Evolutionary conservation across 768 basidiomycete genomes (phyloP).

Genomic region (Suillus sp.): DNA sequence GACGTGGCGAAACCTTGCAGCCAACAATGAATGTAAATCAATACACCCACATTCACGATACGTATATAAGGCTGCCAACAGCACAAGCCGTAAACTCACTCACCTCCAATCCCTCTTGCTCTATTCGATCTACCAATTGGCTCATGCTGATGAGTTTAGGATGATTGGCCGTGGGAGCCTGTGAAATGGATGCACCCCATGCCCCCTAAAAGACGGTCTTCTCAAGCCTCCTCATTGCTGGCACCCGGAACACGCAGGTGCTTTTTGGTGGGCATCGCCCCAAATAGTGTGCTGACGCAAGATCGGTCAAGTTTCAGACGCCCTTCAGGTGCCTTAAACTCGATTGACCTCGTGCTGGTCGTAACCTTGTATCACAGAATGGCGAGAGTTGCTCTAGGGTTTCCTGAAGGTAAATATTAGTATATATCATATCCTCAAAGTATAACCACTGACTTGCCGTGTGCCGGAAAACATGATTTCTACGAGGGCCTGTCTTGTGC

Average conservation of each 20-base stretch:
- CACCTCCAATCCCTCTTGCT: not conserved
- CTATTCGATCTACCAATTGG: not conserved
- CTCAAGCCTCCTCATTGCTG: not conserved
- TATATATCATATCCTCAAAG: not conserved
- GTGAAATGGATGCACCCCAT: not conserved
- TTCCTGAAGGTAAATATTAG: not conserved
- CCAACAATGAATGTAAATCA: not conserved
- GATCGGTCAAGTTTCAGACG: not conserved
- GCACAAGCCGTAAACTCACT: not conserved
- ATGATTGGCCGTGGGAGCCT: not conserved
- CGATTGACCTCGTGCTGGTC: not conserved
- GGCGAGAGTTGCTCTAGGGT: not conserved
- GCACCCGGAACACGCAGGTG: not conserved
- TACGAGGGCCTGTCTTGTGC: not conserved
- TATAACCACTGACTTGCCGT: not conserved
- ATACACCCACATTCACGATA: not conserved
- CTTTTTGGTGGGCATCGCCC: not conserved
- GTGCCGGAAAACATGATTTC: not conserved
- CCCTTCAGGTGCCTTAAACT: not conserved
- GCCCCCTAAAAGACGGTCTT: not conserved
- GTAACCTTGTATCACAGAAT: not conserved
- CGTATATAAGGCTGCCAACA: not conserved
- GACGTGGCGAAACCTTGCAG: not conserved
- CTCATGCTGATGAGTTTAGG: not conserved
- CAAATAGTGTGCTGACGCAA: not conserved